Conservation (phyloP, 2,329 filamentous ascomycete genomes). For the Phialocephala sp. region DNA sequence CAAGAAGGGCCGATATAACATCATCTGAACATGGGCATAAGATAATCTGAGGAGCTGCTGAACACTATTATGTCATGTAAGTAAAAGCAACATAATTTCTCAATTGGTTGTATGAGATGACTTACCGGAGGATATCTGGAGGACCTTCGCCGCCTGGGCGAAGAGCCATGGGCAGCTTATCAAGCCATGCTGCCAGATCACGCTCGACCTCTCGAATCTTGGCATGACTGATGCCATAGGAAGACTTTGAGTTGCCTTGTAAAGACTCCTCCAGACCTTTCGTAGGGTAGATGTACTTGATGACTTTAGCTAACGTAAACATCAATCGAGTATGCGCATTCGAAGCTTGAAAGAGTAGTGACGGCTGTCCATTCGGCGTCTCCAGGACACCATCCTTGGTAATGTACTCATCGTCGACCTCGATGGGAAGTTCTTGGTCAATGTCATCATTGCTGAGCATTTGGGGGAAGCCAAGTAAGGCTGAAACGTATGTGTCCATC, state of each 20-base stretch:
- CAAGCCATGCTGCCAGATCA: conserved; percentile 68
- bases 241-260: conserved; percentile 45
- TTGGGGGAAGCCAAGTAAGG: conserved; percentile 69
- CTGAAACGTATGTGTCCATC: conserved; percentile 74
- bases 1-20: conserved; percentile 82
- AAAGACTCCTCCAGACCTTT: conserved; percentile 59
- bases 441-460: conserved; percentile 68
- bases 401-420: conserved; percentile 72
- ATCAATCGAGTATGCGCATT: conserved; percentile 70
- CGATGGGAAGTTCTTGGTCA: conserved; percentile 68
- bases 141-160: conserved; percentile 79
- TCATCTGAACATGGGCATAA: conserved; percentile 84
- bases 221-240: conserved; percentile 67
- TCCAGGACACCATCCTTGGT: conserved; percentile 61
- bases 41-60: conserved; percentile 79
- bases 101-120: background rate
- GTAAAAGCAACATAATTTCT: conserved; percentile 16
- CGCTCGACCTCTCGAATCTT: conserved; percentile 69
- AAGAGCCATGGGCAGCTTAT: conserved; percentile 74
- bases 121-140: conserved; percentile 77
- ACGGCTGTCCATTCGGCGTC: conserved; percentile 60
- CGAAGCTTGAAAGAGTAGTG: conserved; percentile 64
- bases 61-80: conserved; percentile 48
- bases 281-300: conserved; percentile 69
- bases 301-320: conserved; percentile 67